phyloP scores from a whole-genome alignment of 768 basidiomycete species.

The Thelephora ganbajun region DNA sequence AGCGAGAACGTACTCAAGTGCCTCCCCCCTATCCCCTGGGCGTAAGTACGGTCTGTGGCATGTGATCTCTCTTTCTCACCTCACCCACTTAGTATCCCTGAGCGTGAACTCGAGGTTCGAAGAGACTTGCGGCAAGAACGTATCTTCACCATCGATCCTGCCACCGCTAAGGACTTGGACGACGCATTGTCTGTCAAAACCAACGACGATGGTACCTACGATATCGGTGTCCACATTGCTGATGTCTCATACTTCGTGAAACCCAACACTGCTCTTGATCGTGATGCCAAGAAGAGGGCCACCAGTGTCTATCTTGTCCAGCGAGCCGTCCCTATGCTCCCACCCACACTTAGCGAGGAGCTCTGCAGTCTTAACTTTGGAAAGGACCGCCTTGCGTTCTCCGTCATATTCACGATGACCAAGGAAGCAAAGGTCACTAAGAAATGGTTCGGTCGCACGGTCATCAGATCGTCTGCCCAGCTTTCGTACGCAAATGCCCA shows the following conservation, averaged over 20 bases:
- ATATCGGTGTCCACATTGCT: constrained; percentile 89
- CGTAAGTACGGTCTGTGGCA: constrained; percentile 32
- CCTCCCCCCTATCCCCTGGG: constrained; percentile 91
- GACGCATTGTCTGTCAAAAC: constrained; percentile 84
- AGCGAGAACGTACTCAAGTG: constrained; percentile 91
- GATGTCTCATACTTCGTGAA: constrained; percentile 95
- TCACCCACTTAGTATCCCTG: constrained; percentile 48
- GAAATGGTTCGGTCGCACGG: constrained; percentile 88
- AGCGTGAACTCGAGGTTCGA: constrained; percentile 76
- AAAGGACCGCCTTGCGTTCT: constrained; percentile 84
- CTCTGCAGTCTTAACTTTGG: constrained; percentile 86
- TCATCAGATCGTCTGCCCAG: constrained; percentile 84
- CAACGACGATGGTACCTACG: constrained; percentile 87
- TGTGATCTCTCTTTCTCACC: not conserved
- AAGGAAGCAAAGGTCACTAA: constrained; percentile 69
- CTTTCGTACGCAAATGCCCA: constrained; percentile 77
- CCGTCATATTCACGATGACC: constrained; percentile 76
- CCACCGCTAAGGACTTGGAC: constrained; percentile 81
- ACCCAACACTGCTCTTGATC: constrained; percentile 92
- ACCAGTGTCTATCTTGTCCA: constrained; percentile 97
- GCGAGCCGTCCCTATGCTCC: constrained; percentile 93
- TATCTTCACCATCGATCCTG: constrained; percentile 89
- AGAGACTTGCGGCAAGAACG: constrained; percentile 78
- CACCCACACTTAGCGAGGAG: constrained; percentile 83
- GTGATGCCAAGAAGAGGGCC: constrained; percentile 93